These are phyloP conservation scores for Thermoascus crustaceus DNA, from an alignment of 2,329 filamentous ascomycete species.

Conservation along the genomic window DNA sequence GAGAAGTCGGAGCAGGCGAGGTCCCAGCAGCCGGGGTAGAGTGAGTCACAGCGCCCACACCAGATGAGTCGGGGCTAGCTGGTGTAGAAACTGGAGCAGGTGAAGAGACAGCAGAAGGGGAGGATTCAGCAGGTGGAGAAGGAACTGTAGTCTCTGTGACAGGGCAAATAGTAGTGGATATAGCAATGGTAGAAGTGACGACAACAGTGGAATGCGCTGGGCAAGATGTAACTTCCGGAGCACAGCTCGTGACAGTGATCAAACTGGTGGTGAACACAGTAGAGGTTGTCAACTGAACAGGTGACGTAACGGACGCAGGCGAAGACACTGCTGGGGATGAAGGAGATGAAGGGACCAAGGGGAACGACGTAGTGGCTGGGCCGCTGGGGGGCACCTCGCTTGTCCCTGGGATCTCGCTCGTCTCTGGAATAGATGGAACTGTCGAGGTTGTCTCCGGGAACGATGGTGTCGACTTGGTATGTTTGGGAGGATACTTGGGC, in stretches of 20 bases:
- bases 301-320: constrained; percentile 11
- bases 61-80: too few relatives aligned
- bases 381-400: too few relatives aligned
- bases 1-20: constrained; percentile 9
- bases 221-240: constrained; percentile 40
- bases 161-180: constrained; percentile 55
- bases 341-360: constrained; percentile 16
- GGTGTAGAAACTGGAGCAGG: constrained; percentile 10
- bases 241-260: constrained; percentile 34
- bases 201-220: constrained; percentile 43
- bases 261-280: constrained; percentile 30
- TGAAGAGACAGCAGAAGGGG: constrained; percentile 8
- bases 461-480: not conserved
- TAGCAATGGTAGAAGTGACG: constrained; percentile 47
- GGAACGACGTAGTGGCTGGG: constrained; percentile 10
- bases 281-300: constrained; percentile 24
- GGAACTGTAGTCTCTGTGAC: constrained; percentile 27
- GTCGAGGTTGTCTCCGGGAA: not conserved
- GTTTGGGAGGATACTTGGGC: constrained; percentile 10
- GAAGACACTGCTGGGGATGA: constrained; percentile 2
- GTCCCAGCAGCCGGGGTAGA: constrained; percentile 9
- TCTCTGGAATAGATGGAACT: not conserved
- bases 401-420: not conserved
- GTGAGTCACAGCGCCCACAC: too few relatives aligned
- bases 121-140: constrained; percentile 6